These are phyloP conservation scores for Albugo candida DNA, from an alignment of 352 stramenopile species.

Conservation along the genomic window DNA sequence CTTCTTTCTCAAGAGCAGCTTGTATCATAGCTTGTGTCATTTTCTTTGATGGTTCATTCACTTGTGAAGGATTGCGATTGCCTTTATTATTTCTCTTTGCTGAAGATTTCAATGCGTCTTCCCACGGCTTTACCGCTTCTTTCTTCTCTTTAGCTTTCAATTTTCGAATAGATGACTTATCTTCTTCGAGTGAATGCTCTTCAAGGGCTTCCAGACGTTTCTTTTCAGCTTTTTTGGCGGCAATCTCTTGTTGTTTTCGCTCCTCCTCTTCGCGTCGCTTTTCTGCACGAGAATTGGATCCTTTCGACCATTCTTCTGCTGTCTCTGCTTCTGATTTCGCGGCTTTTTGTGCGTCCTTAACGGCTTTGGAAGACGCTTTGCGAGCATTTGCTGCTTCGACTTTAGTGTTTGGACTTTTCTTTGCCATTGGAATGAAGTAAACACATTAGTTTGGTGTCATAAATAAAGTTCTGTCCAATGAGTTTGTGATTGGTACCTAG, in stretches of 20 bases:
- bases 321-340: constrained; percentile 20
- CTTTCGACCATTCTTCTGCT: constrained; percentile 36
- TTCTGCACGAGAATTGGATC: constrained; percentile 23
- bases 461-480: too few relatives aligned
- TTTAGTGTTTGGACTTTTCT: constrained; percentile 26
- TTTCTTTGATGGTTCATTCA: constrained; percentile 16
- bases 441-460: too few relatives aligned
- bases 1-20: constrained; percentile 18
- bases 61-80: constrained; percentile 9
- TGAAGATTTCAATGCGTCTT: constrained; percentile 33
- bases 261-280: constrained; percentile 29
- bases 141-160: constrained; percentile 40
- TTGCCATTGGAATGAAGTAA: too few relatives aligned
- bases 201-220: constrained; percentile 47
- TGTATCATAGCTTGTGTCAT: constrained; percentile 11
- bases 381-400: constrained; percentile 52
- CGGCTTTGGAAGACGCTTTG: constrained; percentile 30
- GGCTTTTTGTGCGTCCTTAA: constrained; percentile 31
- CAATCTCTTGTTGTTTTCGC: constrained; percentile 31
- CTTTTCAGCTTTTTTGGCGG: constrained; percentile 27
- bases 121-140: constrained; percentile 39
- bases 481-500: too few relatives aligned
- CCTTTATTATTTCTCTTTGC: constrained; percentile 54
- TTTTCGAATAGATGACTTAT: constrained; percentile 35
- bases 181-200: constrained; percentile 29